Evolutionary conservation across 169 alveolate species (phyloP).

Genomic region (Eimeria falciformis): DNA sequence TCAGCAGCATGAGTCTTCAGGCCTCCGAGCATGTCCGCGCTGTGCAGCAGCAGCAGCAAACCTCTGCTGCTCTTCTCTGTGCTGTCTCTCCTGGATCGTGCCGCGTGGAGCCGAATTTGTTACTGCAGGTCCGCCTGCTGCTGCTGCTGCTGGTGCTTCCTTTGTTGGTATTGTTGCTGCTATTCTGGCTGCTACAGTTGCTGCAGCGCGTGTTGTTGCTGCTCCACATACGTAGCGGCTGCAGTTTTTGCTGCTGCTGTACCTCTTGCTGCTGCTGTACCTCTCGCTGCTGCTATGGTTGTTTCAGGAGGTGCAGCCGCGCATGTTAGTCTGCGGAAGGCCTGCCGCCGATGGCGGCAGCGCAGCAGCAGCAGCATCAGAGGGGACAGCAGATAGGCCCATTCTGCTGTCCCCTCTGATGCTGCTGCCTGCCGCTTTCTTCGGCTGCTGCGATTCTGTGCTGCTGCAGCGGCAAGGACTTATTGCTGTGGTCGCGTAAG

Average conservation of each 20-base stretch:
- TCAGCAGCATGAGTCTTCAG: no score
- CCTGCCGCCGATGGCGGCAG: not conserved
- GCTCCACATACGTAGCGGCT: not conserved
- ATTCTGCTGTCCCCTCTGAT: not conserved
- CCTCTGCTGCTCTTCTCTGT: not conserved
- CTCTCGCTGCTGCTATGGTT: not conserved
- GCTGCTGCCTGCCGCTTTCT: constrained; percentile 6
- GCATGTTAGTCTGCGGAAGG: constrained; percentile 6
- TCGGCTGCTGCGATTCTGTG: constrained; percentile 2
- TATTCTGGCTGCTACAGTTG: not conserved
- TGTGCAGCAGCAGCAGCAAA: constrained; percentile 19
- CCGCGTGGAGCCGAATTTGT: constrained; percentile 8
- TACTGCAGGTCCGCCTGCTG: constrained; percentile 8
- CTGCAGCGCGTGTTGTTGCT: not conserved
- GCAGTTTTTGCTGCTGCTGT: constrained; percentile 16
- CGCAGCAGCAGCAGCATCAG: constrained; percentile 1
- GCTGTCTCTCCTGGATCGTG: not conserved
- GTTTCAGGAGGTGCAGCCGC: constrained; percentile 14
- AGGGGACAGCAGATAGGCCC: not conserved
- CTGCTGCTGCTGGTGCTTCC: not conserved
- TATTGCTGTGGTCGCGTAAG: not conserved
- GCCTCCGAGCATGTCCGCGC: no score
- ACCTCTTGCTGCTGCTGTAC: not conserved
- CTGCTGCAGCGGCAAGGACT: constrained; percentile 19
- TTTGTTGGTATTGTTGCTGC: not conserved